Evolutionary conservation across 805 yeast species (phyloP).

Genomic region (Schizosaccharomyces octosporus): DNA sequence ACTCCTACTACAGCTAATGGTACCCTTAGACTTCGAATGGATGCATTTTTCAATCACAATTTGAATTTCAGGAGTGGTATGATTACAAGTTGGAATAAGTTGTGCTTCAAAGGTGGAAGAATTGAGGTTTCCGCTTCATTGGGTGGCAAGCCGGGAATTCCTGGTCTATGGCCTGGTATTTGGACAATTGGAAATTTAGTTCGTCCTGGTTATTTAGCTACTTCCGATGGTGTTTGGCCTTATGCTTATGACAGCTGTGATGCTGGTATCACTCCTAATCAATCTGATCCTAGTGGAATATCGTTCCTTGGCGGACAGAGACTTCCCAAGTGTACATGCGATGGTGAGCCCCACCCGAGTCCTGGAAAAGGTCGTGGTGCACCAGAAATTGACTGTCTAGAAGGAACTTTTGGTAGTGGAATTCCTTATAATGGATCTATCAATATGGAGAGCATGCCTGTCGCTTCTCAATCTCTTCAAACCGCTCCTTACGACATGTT

Average conservation of each 20-base stretch:
- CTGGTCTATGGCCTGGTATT: conserved; percentile 90
- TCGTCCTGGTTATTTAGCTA: conserved; percentile 69
- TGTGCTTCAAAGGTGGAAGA: conserved; percentile 70
- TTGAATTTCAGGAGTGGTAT: conserved; percentile 70
- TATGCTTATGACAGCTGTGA: conserved; percentile 70
- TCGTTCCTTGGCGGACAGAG: conserved; percentile 70
- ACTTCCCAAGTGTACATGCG: conserved; percentile 54
- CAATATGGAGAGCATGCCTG: conserved; percentile 13
- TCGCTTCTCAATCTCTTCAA: conserved; percentile 77
- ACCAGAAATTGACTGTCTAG: conserved; percentile 81
- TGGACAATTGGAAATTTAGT: conserved; percentile 90
- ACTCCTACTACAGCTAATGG: conserved; percentile 62
- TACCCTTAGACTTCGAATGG: conserved; percentile 41
- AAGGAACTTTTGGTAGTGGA: conserved; percentile 35
- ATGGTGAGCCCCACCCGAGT: conserved; percentile 43
- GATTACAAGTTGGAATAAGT: conserved; percentile 78
- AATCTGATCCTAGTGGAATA: conserved; percentile 71
- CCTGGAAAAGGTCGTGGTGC: conserved; percentile 79
- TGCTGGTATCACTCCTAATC: conserved; percentile 86
- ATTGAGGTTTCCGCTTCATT: conserved; percentile 52
- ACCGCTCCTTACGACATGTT: conserved; percentile 85
- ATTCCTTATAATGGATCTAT: not conserved
- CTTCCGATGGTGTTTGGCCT: conserved; percentile 91
- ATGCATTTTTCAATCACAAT: conserved; percentile 58
- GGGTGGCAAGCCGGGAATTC: conserved; percentile 53